These are phyloP conservation scores for Tilletia walkeri DNA, from an alignment of 1,284 basidiomycete genomes.

Conservation along the genomic window DNA sequence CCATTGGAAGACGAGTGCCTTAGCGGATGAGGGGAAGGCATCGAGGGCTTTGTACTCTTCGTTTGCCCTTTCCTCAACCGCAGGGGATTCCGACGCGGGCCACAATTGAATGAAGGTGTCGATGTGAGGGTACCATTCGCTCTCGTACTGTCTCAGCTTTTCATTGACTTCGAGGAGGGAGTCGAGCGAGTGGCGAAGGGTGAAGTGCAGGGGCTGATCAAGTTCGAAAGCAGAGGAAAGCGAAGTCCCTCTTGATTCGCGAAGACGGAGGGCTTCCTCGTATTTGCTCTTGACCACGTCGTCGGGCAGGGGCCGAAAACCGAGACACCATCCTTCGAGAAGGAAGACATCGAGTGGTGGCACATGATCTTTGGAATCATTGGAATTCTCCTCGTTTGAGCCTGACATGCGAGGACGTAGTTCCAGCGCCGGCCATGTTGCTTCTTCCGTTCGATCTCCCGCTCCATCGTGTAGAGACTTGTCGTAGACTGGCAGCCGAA, in stretches of 20 bases:
- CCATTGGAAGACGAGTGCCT: conserved; percentile 62
- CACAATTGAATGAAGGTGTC: conserved; percentile 66
- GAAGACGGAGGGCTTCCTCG: conserved; percentile 51
- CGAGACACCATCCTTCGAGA: conserved; percentile 67
- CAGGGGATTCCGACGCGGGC: conserved; percentile 28
- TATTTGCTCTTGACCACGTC: conserved; percentile 57
- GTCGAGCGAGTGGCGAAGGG: conserved; percentile 53
- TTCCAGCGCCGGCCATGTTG: conserved; percentile 38
- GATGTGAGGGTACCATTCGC: conserved; percentile 68
- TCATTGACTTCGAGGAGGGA: conserved; percentile 68
- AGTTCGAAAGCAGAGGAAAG: neutral
- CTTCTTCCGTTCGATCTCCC: conserved; percentile 71
- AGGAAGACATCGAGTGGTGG: conserved; percentile 75
- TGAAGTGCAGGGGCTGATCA: conserved; percentile 28
- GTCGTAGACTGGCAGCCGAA: conserved; percentile 77
- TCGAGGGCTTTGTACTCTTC: conserved; percentile 11
- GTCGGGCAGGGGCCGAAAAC: conserved; percentile 54
- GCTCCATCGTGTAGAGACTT: conserved; percentile 76
- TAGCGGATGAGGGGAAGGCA: neutral
- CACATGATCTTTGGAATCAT: conserved; percentile 49
- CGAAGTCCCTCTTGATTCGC: conserved; percentile 9
- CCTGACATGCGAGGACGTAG: no score
- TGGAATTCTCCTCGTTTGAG: neutral
- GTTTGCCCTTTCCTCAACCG: conserved; percentile 21
- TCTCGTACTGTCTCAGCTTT: conserved; percentile 63